These are phyloP conservation scores for Ophiocordyceps sinensis DNA, from an alignment of 2,329 filamentous ascomycete species.

Conservation along the genomic window DNA sequence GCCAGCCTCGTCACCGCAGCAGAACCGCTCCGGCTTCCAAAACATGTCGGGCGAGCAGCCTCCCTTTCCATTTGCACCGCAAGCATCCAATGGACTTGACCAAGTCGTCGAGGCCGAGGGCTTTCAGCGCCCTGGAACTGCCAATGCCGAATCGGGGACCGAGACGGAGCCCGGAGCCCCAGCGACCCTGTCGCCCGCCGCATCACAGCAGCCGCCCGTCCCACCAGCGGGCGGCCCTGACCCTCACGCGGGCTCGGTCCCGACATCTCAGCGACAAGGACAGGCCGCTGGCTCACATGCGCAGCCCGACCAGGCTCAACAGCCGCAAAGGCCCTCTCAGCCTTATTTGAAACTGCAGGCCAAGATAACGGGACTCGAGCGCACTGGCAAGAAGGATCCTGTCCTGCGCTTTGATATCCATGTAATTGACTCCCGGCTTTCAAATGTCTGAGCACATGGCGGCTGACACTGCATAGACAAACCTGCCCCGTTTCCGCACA, in stretches of 20 bases:
- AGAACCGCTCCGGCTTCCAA: slow-evolving; percentile 28
- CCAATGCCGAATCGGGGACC: slow-evolving; percentile 30
- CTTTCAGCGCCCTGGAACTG: slow-evolving; percentile 31
- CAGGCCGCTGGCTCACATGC: slow-evolving; percentile 6
- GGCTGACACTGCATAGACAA: slow-evolving; percentile 49
- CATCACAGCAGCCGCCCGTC: slow-evolving; percentile 5
- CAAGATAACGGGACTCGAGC: slow-evolving; percentile 86
- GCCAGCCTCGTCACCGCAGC: slow-evolving; percentile 34
- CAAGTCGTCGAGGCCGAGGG: slow-evolving; percentile 22
- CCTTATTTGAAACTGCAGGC: slow-evolving; percentile 77
- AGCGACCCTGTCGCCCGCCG: slow-evolving; percentile 7
- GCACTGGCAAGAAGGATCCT: slow-evolving; percentile 89
- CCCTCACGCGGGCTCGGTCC: not conserved
- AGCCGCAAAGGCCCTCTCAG: slow-evolving; percentile 44
- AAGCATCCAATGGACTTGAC: slow-evolving; percentile 27
- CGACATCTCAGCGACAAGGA: slow-evolving; percentile 14
- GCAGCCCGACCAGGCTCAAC: slow-evolving; percentile 22
- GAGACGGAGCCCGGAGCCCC: slow-evolving; percentile 24
- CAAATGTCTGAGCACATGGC: not conserved
- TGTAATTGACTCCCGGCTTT: slow-evolving; percentile 35
- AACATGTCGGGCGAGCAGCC: slow-evolving; percentile 24
- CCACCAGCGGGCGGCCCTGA: slow-evolving; percentile 5
- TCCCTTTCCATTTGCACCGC: slow-evolving; percentile 29
- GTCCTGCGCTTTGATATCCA: slow-evolving; percentile 93
- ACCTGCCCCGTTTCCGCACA: slow-evolving; percentile 93